Evolutionary conservation across 495 filamentous ascomycete genomes (phyloP), one percentile per base, ranked within the genome.

Genomic region (Aspergillus ellipticus): DNA sequence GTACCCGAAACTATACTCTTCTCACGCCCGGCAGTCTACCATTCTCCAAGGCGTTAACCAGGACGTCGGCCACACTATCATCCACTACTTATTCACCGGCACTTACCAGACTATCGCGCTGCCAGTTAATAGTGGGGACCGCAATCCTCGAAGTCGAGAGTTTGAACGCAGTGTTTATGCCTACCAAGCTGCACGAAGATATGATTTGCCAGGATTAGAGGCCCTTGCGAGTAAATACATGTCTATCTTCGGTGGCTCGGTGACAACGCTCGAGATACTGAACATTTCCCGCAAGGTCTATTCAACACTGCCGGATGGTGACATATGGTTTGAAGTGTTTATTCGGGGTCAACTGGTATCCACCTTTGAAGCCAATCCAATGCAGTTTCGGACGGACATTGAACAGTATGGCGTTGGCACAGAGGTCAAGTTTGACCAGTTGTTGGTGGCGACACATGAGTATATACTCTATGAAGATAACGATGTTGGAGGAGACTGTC

Each of bases 261-360:
- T 56, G 1, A 37, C 54, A 7, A 49, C 45, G 4, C 24, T 26
- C 6, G 35, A 56, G 16, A 50, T 56, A 8, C 35, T 56, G 0
- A 26, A 15, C 15, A 22, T 50, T 2, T 45, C 46, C 3, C 21
- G 54, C 45, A 24, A 41, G 9, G 24, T 56, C 9, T 56, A 29
- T n/a, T 0, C 21, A 16, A 11, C 16, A n/a, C 46, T 56, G 1
- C 54, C 54, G 11, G 2, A 5, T 20, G 46, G 43, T 17, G 37
- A 56, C 16, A 8, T 17, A n/a, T 56, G 54, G 54, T 56, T 56
- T 10, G 19, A 6, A 24, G 35, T 22, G 6, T 56, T 50, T 24
- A 21, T 56, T 5, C 43, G 37, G 1, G 46, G 26, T 21, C 49
- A 56, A 19, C 10, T 56, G n/a, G 54, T 28, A 16, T 35, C 26